Evolutionary conservation across 2,329 filamentous ascomycete species (phyloP).

Genomic region (Akanthomyces lecanii): DNA sequence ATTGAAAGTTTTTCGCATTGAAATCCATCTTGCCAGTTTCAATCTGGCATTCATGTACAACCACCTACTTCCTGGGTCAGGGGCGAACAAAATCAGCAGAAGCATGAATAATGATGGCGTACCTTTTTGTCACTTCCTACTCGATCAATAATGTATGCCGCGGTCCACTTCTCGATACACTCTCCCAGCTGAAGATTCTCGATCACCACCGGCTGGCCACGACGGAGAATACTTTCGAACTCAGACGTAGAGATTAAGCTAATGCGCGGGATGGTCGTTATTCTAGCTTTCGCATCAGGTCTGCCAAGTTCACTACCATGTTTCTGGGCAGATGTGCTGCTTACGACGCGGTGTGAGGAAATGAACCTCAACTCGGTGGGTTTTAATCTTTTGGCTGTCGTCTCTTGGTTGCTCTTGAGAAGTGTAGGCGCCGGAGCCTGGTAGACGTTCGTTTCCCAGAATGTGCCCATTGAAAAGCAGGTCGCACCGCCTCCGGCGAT

Average conservation of each 20-base stretch:
- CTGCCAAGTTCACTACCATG: neutral
- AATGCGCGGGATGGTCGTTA: constrained; percentile 45
- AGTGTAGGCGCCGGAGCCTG: constrained; percentile 29
- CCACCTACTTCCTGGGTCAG: constrained; percentile 44
- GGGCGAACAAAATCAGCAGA: constrained; percentile 5
- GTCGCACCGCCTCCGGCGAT: constrained; percentile 77
- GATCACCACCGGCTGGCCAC: constrained; percentile 56
- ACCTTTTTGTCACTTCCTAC: constrained; percentile 61
- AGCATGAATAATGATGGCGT: constrained; percentile 19
- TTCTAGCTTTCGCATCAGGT: constrained; percentile 18
- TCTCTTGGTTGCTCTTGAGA: neutral
- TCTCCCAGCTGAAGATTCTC: constrained; percentile 61
- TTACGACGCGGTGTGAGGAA: constrained; percentile 9
- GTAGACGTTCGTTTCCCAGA: constrained; percentile 66
- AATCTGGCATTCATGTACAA: constrained; percentile 64
- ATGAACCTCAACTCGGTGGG: neutral
- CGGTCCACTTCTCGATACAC: constrained; percentile 65
- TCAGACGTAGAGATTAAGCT: constrained; percentile 48
- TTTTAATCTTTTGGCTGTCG: neutral
- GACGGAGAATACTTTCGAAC: constrained; percentile 56
- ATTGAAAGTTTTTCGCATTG: constrained; percentile 75
- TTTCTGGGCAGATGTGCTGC: constrained; percentile 14
- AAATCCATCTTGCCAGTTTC: constrained; percentile 68
- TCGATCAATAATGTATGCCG: constrained; percentile 60
- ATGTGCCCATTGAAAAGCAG: constrained; percentile 87